These are phyloP conservation scores for Apiospora koreana DNA, from an alignment of 2,329 filamentous ascomycete species.

Conservation along the genomic window DNA sequence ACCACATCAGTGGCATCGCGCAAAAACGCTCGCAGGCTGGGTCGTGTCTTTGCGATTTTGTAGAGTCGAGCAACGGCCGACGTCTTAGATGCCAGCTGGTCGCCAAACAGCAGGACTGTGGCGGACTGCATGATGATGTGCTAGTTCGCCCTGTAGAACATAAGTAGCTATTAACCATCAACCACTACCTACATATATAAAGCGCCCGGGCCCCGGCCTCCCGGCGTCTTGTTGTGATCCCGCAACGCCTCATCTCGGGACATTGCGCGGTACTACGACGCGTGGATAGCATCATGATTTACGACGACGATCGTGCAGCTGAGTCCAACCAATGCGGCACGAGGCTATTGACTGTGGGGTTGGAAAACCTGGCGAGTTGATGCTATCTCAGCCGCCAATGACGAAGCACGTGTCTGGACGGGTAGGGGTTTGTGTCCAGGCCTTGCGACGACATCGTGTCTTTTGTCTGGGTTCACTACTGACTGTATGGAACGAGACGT, in stretches of 20 bases:
- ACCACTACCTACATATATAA: not conserved
- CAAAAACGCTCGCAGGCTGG: not conserved
- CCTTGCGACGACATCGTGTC: not conserved
- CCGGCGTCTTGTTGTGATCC: not conserved
- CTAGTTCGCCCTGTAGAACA: not conserved
- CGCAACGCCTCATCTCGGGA: not conserved
- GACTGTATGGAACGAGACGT: too few relatives aligned
- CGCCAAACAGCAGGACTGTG: conserved; percentile 7
- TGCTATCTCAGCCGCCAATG: not conserved
- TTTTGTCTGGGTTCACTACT: too few relatives aligned
- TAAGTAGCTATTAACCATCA: not conserved
- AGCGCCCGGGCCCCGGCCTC: not conserved
- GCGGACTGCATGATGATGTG: conserved; percentile 9
- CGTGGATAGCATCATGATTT: not conserved
- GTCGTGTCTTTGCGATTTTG: not conserved
- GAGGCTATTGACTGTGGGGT: not conserved
- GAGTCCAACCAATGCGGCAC: conserved; percentile 8
- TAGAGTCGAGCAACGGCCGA: conserved; percentile 1
- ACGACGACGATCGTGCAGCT: not conserved
- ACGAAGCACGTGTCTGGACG: not conserved
- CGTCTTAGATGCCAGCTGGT: conserved; percentile 6
- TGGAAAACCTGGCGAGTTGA: not conserved
- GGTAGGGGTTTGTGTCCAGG: not conserved
- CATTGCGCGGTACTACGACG: not conserved
- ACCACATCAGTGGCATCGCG: conserved; percentile 9